These are phyloP conservation scores for Crithidia thermophila DNA, from an alignment of 208 protist species.

Conservation along the genomic window DNA sequence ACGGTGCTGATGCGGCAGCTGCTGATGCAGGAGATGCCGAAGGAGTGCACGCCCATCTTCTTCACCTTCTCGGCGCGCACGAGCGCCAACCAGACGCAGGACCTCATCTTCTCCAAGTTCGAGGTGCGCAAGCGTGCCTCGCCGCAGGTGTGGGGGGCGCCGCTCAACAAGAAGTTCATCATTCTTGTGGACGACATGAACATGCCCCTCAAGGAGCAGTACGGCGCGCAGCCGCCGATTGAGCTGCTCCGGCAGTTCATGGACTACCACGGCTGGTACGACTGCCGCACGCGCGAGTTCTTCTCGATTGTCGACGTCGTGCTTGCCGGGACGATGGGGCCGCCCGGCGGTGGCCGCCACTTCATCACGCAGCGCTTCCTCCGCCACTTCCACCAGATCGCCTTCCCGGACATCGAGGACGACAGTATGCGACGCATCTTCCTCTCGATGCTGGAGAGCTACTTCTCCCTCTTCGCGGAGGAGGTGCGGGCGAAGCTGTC, in stretches of 20 bases:
- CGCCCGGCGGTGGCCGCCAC: conserved; percentile 97
- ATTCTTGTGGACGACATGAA: conserved; percentile 99
- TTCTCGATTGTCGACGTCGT: conserved; percentile 96
- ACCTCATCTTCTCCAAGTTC: conserved; percentile 98
- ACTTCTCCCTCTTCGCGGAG: conserved; percentile 89
- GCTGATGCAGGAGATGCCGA: conserved; percentile 94
- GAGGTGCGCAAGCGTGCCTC: conserved; percentile 95
- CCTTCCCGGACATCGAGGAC: conserved; percentile 96
- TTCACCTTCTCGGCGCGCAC: conserved; percentile 98
- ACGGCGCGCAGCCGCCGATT: conserved; percentile 98
- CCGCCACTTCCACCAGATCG: conserved; percentile 98
- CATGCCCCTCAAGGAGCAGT: conserved; percentile 98
- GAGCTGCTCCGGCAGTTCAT: conserved; percentile 98
- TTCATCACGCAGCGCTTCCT: conserved; percentile 96
- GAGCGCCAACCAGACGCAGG: conserved; percentile 97
- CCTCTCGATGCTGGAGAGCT: conserved; percentile 94
- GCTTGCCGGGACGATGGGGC: conserved; percentile 96
- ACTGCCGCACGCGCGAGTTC: conserved; percentile 94
- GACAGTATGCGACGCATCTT: conserved; percentile 97
- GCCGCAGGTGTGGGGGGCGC: conserved; percentile 96
- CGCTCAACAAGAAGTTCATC: conserved; percentile 96
- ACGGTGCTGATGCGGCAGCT: conserved; percentile 95
- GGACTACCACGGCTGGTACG: conserved; percentile 98
- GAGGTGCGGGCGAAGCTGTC: conserved; percentile 73
- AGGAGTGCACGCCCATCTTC: conserved; percentile 95